Evolutionary conservation across 2,329 filamentous ascomycete genomes (phyloP).

Genomic region (Neonectria faginata): DNA sequence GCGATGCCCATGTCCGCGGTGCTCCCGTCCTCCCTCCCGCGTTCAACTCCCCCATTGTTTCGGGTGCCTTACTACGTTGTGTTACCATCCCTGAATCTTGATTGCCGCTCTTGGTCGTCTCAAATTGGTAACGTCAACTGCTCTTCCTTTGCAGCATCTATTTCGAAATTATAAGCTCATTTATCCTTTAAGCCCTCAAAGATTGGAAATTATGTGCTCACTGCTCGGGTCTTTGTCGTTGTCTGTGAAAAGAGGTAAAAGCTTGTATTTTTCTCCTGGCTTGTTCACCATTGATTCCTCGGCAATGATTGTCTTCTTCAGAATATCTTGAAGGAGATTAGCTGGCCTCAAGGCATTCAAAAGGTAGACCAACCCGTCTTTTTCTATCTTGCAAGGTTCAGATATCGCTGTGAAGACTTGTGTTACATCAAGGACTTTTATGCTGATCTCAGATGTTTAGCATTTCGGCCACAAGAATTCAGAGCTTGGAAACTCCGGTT

Average conservation of each 20-base stretch:
- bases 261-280: no score
- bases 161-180: no score
- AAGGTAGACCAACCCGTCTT: no score
- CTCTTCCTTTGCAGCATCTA: neutral
- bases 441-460: neutral
- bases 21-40: neutral
- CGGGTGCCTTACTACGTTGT: slow-evolving; percentile 6
- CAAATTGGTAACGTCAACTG: neutral
- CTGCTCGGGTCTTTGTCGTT: no score
- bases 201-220: no score
- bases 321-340: no score
- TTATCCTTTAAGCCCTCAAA: no score
- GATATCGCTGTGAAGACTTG: neutral
- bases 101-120: neutral
- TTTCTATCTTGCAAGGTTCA: neutral
- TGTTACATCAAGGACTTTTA: neutral
- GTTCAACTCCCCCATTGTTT: neutral
- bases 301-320: no score
- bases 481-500: neutral
- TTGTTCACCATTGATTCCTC: no score
- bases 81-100: neutral
- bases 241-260: no score
- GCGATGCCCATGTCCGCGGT: neutral
- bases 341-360: no score
- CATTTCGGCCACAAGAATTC: neutral